These are phyloP conservation scores for Crithidia mellificae DNA, from an alignment of 208 protist species.

Conservation along the genomic window DNA sequence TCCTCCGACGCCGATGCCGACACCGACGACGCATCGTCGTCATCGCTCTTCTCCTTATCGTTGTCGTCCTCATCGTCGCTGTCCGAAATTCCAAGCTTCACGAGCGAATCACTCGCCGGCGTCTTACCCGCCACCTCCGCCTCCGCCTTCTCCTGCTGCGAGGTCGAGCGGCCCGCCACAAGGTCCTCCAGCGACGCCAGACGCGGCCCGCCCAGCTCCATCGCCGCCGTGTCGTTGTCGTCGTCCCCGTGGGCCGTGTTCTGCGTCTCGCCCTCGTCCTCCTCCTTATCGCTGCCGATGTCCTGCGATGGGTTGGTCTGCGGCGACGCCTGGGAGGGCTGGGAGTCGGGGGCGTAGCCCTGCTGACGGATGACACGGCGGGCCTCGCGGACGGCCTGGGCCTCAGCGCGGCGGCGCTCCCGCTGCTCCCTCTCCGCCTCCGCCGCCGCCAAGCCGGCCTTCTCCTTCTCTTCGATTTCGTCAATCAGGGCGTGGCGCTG, in stretches of 20 bases:
- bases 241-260: too few species aligned
- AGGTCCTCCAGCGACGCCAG: constrained; percentile 8
- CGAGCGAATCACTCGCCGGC: constrained; percentile 5
- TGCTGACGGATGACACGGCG: constrained; percentile 28
- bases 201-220: background rate
- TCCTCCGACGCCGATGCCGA: too few species aligned
- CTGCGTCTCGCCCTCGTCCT: constrained; percentile 15
- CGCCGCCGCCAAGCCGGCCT: constrained; percentile 47
- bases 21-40: too few species aligned
- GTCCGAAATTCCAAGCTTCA: constrained; percentile 39
- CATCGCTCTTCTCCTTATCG: constrained; percentile 5
- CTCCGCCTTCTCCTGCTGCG: too few species aligned
- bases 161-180: background rate
- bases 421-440: constrained; percentile 51
- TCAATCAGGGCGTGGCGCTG: constrained; percentile 71
- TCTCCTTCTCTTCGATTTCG: constrained; percentile 63
- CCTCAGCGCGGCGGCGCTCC: constrained; percentile 29
- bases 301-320: constrained; percentile 37
- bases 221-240: too few species aligned
- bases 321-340: constrained; percentile 6
- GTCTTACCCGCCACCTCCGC: background rate
- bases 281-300: constrained; percentile 36
- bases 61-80: constrained; percentile 31
- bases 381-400: constrained; percentile 19
- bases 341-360: background rate